These are phyloP conservation scores for Annulohypoxylon truncatum DNA, from an alignment of 2,329 filamentous ascomycete species.

Conservation along the genomic window DNA sequence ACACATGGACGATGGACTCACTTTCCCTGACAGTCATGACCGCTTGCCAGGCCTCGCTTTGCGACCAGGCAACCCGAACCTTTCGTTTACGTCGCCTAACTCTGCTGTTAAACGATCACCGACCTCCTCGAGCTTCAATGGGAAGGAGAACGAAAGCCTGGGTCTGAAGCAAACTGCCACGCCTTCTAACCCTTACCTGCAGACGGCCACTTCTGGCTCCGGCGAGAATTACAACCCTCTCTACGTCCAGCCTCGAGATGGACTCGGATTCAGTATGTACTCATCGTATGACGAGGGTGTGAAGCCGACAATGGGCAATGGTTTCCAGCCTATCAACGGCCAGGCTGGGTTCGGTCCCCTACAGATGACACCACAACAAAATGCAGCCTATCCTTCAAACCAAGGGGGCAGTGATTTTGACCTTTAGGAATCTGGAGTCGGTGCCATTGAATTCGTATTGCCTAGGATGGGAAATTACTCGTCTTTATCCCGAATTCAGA, in stretches of 20 bases:
- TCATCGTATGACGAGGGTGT: conserved; percentile 46
- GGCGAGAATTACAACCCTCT: conserved; percentile 51
- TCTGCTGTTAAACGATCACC: conserved; percentile 45
- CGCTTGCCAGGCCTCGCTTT: conserved; percentile 53
- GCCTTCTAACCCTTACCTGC: conserved; percentile 47
- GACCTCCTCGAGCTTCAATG: conserved; percentile 38
- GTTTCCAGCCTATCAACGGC: conserved; percentile 48
- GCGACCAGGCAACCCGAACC: conserved; percentile 53
- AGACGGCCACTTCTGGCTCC: conserved; percentile 43
- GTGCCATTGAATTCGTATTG: not conserved
- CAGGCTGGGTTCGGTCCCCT: conserved; percentile 40
- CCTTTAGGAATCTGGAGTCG: conserved; percentile 23
- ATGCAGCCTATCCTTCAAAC: conserved; percentile 34
- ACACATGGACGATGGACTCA: conserved; percentile 28
- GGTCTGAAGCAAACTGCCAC: conserved; percentile 41
- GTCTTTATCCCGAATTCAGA: not conserved
- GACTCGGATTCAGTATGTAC: conserved; percentile 45
- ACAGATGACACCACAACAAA: conserved; percentile 39
- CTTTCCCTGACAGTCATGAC: conserved; percentile 51
- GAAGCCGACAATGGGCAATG: conserved; percentile 33
- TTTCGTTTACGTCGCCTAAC: conserved; percentile 48
- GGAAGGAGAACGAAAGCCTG: conserved; percentile 51
- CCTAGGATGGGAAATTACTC: not conserved
- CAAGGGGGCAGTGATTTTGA: conserved; percentile 40
- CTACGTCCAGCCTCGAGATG: conserved; percentile 49